These are phyloP conservation scores for Thielaviopsis populi DNA, from an alignment of 2,329 filamentous ascomycete genomes.

Conservation along the genomic window DNA sequence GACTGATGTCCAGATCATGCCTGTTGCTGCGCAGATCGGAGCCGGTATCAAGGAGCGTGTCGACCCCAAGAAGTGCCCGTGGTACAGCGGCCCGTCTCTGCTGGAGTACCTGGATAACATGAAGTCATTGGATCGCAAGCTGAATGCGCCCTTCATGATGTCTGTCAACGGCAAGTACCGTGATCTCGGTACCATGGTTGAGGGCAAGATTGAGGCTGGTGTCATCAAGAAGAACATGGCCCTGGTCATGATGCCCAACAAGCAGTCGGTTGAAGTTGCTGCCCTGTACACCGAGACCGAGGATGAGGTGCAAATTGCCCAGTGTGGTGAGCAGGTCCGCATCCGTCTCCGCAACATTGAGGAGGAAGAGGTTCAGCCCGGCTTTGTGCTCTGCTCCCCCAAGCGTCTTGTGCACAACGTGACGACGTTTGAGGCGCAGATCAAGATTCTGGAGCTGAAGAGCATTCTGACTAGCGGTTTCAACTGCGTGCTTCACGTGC, in stretches of 20 bases:
- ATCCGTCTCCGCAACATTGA: constrained; percentile 86
- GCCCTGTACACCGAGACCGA: constrained; percentile 92
- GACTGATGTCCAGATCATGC: constrained; percentile 89
- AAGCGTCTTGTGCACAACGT: constrained; percentile 91
- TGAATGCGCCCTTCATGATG: constrained; percentile 99
- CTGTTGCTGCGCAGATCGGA: constrained; percentile 77
- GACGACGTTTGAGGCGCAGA: constrained; percentile 82
- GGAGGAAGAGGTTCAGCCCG: constrained; percentile 90
- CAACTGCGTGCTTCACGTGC: constrained; percentile 95
- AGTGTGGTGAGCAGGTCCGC: constrained; percentile 89
- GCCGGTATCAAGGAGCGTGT: constrained; percentile 81
- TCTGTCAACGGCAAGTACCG: constrained; percentile 89
- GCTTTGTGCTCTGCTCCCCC: constrained; percentile 89
- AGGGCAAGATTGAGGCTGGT: constrained; percentile 92
- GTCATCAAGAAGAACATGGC: constrained; percentile 79
- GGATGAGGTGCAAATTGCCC: constrained; percentile 68
- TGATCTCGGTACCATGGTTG: constrained; percentile 93
- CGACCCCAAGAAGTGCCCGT: constrained; percentile 58
- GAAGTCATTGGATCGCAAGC: constrained; percentile 82
- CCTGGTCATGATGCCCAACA: constrained; percentile 92
- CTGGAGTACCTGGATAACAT: constrained; percentile 93
- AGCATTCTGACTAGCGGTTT: constrained; percentile 87
- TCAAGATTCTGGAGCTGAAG: constrained; percentile 87
- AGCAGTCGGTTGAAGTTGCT: constrained; percentile 61
- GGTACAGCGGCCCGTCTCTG: constrained; percentile 80